These are phyloP conservation scores for Dentipellis sp. DNA, from an alignment of 768 basidiomycete species.

Conservation along the genomic window DNA sequence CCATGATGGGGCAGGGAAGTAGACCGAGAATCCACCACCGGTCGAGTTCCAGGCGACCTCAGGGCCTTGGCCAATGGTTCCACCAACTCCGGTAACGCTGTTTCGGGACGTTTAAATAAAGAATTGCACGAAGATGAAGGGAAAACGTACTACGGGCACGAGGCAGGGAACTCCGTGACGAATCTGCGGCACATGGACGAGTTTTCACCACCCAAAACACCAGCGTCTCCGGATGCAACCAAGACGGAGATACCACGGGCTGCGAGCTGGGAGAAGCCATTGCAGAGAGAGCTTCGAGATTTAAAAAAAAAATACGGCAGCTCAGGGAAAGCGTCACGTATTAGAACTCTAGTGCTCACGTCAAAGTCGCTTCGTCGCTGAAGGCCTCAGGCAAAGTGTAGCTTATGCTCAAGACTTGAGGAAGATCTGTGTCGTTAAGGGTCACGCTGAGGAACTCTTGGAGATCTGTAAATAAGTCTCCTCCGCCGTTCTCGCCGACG, in stretches of 20 bases:
- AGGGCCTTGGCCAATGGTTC: slow-evolving; percentile 7
- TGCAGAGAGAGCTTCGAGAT: slow-evolving; percentile 25
- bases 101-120: not conserved
- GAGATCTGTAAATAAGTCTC: not conserved
- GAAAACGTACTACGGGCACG: slow-evolving; percentile 24
- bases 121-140: not conserved
- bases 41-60: slow-evolving; percentile 16
- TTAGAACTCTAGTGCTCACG: too few relatives aligned
- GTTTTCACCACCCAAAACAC: slow-evolving; percentile 23
- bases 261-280: slow-evolving; percentile 25
- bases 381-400: too few relatives aligned
- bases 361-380: too few relatives aligned
- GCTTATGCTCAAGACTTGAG: too few relatives aligned
- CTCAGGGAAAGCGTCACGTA: too few relatives aligned
- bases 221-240: slow-evolving; percentile 29
- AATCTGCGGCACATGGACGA: slow-evolving; percentile 19
- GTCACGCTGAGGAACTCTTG: too few relatives aligned
- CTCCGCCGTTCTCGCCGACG: slow-evolving; percentile 14
- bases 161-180: slow-evolving; percentile 25
- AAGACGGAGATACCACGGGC: slow-evolving; percentile 27
- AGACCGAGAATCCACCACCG: slow-evolving; percentile 15
- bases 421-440: too few relatives aligned
- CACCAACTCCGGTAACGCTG: not conserved
- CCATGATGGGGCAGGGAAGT: slow-evolving; percentile 10
- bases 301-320: too few relatives aligned